A percentile compares a stretch with the other conserved stretches of the same genome.
These are phyloP conservation scores for Phytopythium boreale DNA, from an alignment of 352 stramenopile genomes.

Conservation along the genomic window DNA sequence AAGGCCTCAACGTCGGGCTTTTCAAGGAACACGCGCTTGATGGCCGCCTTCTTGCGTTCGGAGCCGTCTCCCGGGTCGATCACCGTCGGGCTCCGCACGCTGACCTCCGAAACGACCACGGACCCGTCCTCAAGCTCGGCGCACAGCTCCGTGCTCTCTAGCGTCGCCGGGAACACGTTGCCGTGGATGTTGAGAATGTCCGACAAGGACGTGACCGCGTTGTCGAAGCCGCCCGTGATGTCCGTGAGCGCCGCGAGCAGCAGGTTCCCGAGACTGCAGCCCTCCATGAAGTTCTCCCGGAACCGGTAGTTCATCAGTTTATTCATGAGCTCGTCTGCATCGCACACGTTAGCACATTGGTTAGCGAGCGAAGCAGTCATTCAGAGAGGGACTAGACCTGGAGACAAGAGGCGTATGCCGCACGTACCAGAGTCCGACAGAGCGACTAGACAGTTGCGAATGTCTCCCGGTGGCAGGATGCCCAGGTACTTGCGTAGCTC, in stretches of 20 bases:
- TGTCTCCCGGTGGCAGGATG: constrained; percentile 80
- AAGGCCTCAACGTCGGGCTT: constrained; percentile 74
- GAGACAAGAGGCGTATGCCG: neutral
- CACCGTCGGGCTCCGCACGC: constrained; percentile 68
- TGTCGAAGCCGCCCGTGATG: constrained; percentile 79
- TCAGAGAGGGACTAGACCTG: neutral
- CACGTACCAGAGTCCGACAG: constrained; percentile 72
- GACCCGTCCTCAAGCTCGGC: constrained; percentile 72
- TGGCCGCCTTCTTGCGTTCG: constrained; percentile 55
- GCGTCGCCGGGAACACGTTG: constrained; percentile 74
- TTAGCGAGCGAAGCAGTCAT: neutral
- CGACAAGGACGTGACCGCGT: constrained; percentile 74
- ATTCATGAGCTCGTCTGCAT: constrained; percentile 73
- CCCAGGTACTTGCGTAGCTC: constrained; percentile 79
- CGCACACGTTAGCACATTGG: constrained; percentile 3
- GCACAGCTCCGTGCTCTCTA: constrained; percentile 80
- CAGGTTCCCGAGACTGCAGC: constrained; percentile 80
- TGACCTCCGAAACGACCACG: constrained; percentile 76
- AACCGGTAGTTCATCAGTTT: constrained; percentile 90
- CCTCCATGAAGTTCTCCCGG: constrained; percentile 86
- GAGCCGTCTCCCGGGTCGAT: constrained; percentile 22
- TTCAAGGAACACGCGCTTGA: constrained; percentile 80
- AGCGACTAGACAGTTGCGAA: constrained; percentile 84
- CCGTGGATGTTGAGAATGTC: constrained; percentile 86
- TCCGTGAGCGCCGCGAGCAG: constrained; percentile 79